Conservation (phyloP, 257 asterid species). For the Jacaranda copaia region DNA sequence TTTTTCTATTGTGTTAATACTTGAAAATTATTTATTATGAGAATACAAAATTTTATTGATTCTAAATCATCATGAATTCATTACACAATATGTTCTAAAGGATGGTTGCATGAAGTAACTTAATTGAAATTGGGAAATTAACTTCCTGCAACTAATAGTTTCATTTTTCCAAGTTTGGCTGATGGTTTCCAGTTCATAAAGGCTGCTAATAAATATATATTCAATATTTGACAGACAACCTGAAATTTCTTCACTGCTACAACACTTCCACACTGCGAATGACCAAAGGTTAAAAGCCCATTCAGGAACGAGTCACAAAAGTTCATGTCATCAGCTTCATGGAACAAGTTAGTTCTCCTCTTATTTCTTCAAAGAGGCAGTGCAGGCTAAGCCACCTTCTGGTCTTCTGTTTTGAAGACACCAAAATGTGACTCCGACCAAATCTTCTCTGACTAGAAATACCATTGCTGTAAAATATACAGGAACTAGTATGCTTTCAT, state of each 20-base stretch:
- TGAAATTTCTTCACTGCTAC: constrained; percentile 5
- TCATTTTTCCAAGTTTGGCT: not conserved
- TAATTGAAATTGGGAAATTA: constrained; percentile 6
- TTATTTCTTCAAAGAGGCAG: not conserved
- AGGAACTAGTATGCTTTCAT: too few species aligned
- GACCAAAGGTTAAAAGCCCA: not conserved
- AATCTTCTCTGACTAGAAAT: not conserved
- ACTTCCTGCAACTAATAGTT: not conserved
- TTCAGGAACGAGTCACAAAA: not conserved
- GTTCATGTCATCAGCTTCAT: not conserved
- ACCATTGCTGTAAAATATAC: too few species aligned
- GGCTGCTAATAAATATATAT: not conserved
- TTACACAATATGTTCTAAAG: not conserved
- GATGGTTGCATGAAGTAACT: not conserved
- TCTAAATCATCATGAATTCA: too few species aligned
- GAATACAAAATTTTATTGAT: too few species aligned
- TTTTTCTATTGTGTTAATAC: too few species aligned
- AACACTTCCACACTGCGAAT: not conserved
- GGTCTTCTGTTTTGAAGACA: not conserved
- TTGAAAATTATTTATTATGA: too few species aligned
- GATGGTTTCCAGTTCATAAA: not conserved
- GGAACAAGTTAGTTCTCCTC: not conserved
- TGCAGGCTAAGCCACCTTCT: not conserved
- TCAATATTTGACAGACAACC: not conserved
- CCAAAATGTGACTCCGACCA: not conserved